These are phyloP conservation scores for Haematococcus lacustris DNA, from an alignment of 139 green algal genomes.

Conservation along the genomic window DNA sequence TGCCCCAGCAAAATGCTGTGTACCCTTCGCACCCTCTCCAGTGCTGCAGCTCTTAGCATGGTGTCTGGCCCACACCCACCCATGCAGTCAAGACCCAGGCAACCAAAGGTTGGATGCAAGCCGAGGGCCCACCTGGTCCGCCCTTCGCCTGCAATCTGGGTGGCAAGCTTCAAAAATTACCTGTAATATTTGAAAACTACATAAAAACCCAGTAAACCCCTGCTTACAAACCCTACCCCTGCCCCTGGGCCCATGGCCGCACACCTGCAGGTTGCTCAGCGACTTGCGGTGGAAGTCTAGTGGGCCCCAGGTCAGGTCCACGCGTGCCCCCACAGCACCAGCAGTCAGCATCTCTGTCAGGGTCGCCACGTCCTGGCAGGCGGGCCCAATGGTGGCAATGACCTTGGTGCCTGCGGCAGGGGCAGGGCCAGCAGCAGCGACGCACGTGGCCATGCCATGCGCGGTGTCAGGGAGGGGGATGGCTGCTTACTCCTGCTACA, in stretches of 20 bases:
- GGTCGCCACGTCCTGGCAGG: constrained; percentile 71
- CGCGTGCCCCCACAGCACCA: constrained; percentile 29
- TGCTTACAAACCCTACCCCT: too few species aligned
- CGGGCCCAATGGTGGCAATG: constrained; percentile 72
- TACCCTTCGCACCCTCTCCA: background rate
- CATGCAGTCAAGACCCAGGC: too few species aligned
- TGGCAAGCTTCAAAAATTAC: too few species aligned
- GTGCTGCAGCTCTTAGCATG: background rate
- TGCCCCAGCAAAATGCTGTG: background rate
- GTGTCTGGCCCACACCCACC: background rate
- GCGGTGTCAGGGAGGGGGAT: too few species aligned
- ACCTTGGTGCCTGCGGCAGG: constrained; percentile 39
- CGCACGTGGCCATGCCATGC: too few species aligned
- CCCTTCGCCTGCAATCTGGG: background rate
- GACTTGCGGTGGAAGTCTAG: constrained; percentile 68
- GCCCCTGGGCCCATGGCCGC: too few species aligned
- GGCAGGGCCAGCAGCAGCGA: too few species aligned
- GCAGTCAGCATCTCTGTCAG: constrained; percentile 60
- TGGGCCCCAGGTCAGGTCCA: constrained; percentile 78
- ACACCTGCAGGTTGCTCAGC: constrained; percentile 54
- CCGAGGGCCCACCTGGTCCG: background rate
- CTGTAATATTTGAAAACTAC: background rate
- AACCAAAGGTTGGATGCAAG: too few species aligned
- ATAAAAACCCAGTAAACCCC: too few species aligned
- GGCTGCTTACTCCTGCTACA: too few species aligned